Conservation (phyloP, 257 asterid species). For the Primulina eburnea region DNA sequence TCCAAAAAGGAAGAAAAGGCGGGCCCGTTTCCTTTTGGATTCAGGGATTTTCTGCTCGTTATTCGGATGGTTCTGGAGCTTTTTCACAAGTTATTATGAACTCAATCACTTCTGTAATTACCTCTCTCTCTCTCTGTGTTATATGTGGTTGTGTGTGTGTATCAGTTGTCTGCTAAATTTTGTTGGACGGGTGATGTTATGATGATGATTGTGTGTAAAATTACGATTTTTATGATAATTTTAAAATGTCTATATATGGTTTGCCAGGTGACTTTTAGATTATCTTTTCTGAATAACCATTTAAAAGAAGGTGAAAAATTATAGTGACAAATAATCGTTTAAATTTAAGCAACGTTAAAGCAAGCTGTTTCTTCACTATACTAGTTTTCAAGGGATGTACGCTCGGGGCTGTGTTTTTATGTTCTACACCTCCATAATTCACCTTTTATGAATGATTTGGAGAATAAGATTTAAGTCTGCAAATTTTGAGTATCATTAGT, state of each 20-base stretch:
- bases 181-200: too few species aligned
- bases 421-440: not conserved
- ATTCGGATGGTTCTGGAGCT: slow-evolving; percentile 16
- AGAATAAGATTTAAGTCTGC: not conserved
- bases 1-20: slow-evolving; percentile 8
- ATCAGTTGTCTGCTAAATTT: not conserved
- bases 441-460: not conserved
- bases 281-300: too few species aligned
- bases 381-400: too few species aligned
- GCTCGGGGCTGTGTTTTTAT: not conserved
- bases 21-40: slow-evolving; percentile 16
- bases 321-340: too few species aligned
- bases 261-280: too few species aligned
- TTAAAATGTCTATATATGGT: too few species aligned
- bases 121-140: not conserved
- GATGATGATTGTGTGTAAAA: not conserved
- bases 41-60: slow-evolving; percentile 1
- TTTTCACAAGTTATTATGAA: slow-evolving; percentile 38
- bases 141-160: not conserved
- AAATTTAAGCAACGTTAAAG: too few species aligned
- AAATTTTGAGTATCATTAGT: not conserved
- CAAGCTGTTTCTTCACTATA: too few species aligned
- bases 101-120: slow-evolving; percentile 34
- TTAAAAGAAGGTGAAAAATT: too few species aligned
- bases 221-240: not conserved